Conservation (phyloP, 202 grass and related monocot species). For the Dendrocalamus latiflorus region DNA sequence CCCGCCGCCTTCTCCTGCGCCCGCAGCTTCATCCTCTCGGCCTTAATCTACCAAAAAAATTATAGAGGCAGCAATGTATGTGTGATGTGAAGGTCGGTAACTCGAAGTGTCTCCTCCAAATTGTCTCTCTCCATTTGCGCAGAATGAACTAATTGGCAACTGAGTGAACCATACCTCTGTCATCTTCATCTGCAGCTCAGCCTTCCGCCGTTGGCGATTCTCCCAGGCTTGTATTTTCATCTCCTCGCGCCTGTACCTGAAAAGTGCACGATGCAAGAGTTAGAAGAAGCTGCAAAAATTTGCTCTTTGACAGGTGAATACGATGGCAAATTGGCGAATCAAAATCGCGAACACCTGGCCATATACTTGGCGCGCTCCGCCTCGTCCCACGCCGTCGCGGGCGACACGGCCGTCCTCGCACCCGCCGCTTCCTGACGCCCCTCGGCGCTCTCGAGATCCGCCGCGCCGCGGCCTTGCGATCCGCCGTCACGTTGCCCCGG, state of each 20-base stretch:
- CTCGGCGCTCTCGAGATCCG: neutral
- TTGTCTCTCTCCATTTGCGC: too few species aligned
- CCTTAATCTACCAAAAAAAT: conserved; percentile 24
- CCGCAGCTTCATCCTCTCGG: conserved; percentile 36
- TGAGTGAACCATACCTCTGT: conserved; percentile 21
- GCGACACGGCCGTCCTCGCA: neutral
- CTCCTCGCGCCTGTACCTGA: conserved; percentile 47
- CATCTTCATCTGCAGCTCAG: conserved; percentile 36
- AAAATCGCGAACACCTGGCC: conserved; percentile 31
- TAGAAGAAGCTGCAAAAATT: neutral
- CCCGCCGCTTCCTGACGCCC: neutral
- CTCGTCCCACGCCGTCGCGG: conserved; percentile 48
- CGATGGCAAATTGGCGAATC: neutral
- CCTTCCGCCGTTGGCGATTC: conserved; percentile 39
- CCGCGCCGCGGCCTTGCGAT: neutral
- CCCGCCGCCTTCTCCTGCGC: conserved; percentile 33
- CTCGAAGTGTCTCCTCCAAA: neutral
- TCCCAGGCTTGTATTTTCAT: conserved; percentile 52
- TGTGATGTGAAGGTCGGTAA: too few species aligned
- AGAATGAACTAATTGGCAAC: too few species aligned
- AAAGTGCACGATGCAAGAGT: neutral
- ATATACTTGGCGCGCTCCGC: conserved; percentile 52
- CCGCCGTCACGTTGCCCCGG: neutral
- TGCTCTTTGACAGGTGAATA: neutral
- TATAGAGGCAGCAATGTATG: too few species aligned